These are phyloP conservation scores for Pseudopediastrum boryanum DNA, from an alignment of 139 green algal genomes.

Conservation along the genomic window DNA sequence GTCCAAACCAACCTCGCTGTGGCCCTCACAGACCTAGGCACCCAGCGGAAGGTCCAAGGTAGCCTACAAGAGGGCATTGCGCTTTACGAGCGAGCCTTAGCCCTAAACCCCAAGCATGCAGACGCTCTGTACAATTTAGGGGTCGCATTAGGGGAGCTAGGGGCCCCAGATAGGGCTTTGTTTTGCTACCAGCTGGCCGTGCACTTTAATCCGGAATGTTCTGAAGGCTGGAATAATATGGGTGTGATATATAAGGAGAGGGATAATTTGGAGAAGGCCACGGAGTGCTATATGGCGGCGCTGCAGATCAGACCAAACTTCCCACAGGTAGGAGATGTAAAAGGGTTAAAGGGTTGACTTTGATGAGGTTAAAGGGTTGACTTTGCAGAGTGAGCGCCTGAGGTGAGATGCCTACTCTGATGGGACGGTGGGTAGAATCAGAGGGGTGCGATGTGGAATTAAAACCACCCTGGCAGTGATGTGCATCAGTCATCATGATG, in stretches of 20 bases:
- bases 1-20: slow-evolving; percentile 82
- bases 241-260: slow-evolving; percentile 87
- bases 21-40: slow-evolving; percentile 85
- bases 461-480: no score
- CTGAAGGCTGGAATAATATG: slow-evolving; percentile 94
- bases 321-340: slow-evolving; percentile 43
- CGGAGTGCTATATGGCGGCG: slow-evolving; percentile 69
- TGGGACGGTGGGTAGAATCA: no score
- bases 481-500: no score
- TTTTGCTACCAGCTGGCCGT: slow-evolving; percentile 92
- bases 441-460: no score
- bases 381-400: no score
- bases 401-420: no score
- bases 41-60: slow-evolving; percentile 12
- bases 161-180: slow-evolving; percentile 64
- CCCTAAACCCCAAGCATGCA: slow-evolving; percentile 62
- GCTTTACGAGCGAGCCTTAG: slow-evolving; percentile 75
- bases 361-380: no score
- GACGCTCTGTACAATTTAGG: slow-evolving; percentile 97
- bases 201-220: slow-evolving; percentile 74
- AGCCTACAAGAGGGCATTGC: slow-evolving; percentile 16
- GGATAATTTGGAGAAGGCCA: slow-evolving; percentile 75
- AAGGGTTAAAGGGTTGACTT: not conserved
- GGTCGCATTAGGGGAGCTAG: slow-evolving; percentile 66
- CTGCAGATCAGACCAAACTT: slow-evolving; percentile 68